Conservation (phyloP, 805 yeast genomes). For the Wickerhamiella azyma region DNA sequence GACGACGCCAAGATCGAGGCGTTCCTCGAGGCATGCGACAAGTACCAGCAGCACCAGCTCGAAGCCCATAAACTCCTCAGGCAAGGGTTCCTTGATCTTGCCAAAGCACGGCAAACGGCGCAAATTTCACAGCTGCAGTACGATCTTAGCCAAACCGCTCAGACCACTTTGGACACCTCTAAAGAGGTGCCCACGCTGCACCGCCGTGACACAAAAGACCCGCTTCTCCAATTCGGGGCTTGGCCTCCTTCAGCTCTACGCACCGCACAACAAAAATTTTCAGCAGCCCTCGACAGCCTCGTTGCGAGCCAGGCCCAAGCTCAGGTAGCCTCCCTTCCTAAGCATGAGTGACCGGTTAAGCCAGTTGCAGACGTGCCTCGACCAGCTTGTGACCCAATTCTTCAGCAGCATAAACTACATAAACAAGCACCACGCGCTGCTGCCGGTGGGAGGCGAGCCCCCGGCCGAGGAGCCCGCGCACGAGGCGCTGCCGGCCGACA, state of each 20-base stretch:
- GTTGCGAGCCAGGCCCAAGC: neutral
- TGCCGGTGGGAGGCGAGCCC: slow-evolving; percentile 37
- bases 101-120: slow-evolving; percentile 1
- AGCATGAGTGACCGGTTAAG: slow-evolving; percentile 52
- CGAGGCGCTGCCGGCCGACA: slow-evolving; percentile 17
- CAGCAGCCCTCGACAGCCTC: neutral
- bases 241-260: slow-evolving; percentile 1
- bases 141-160: neutral
- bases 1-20: neutral
- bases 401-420: slow-evolving; percentile 29
- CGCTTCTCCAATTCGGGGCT: slow-evolving; percentile 2
- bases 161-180: neutral
- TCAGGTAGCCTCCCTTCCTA: too few species aligned
- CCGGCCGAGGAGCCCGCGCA: slow-evolving; percentile 47
- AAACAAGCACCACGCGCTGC: slow-evolving; percentile 58
- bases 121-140: neutral
- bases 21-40: slow-evolving; percentile 1
- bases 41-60: neutral
- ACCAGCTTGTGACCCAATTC: slow-evolving; percentile 34
- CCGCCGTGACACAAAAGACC: neutral
- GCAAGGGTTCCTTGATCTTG: neutral
- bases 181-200: neutral
- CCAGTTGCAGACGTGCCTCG: slow-evolving; percentile 79
- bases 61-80: neutral
- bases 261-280: neutral